Percentiles rank a stretch among this genome's conserved stretches.
Evolutionary conservation across 495 filamentous ascomycete genomes (phyloP).

Genomic region (Daldinia concentrica): DNA sequence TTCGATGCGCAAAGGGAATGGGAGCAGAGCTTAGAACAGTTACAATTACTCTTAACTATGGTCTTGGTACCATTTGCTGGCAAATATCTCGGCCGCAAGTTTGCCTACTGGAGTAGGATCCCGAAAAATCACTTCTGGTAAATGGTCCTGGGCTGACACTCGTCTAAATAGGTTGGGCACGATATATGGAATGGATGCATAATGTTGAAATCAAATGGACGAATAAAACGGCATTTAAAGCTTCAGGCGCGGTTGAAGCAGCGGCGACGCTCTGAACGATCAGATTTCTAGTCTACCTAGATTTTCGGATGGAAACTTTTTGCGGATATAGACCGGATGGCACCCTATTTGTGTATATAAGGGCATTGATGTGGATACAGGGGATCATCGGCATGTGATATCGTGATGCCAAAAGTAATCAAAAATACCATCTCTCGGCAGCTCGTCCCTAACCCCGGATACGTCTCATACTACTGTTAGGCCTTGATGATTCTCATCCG

Average conservation of each 20-base stretch:
- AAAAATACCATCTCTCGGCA: constrained; percentile 1
- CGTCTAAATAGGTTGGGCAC: constrained; percentile 58
- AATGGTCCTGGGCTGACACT: constrained; percentile 10
- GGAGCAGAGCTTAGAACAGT: constrained; percentile 90
- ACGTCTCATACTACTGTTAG: neutral
- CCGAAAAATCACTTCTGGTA: neutral
- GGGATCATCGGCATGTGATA: constrained; percentile 8
- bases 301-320: constrained; percentile 7
- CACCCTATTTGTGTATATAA: constrained; percentile 35
- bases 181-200: constrained; percentile 68
- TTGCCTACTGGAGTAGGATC: constrained; percentile 91
- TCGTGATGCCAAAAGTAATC: neutral
- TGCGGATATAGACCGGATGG: constrained; percentile 16
- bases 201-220: constrained; percentile 62
- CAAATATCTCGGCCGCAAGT: constrained; percentile 91
- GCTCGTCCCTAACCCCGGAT: constrained; percentile 2
- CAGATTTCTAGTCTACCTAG: constrained; percentile 4
- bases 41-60: constrained; percentile 92
- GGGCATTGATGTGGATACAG: constrained; percentile 10
- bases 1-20: constrained; percentile 93
- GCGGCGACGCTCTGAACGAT: constrained; percentile 70
- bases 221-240: constrained; percentile 67
- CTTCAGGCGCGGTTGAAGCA: constrained; percentile 72
- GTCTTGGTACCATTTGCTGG: constrained; percentile 91
- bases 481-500: neutral